Conservation (phyloP, 23 red algal genomes). For the Porphyridium purpureum region DNA sequence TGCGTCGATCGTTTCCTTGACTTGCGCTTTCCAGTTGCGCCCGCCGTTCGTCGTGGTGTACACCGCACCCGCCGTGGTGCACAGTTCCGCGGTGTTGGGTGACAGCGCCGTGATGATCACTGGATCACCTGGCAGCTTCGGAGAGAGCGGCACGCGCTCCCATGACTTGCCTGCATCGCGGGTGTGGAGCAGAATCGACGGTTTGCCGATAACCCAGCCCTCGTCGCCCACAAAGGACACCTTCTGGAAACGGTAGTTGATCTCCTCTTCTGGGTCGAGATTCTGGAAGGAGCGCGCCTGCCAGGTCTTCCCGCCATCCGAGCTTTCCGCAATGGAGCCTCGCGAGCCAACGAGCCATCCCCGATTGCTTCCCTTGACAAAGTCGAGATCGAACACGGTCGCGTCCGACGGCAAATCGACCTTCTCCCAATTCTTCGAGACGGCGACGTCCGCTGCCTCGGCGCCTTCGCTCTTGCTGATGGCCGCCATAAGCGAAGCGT, state of each 20-base stretch:
- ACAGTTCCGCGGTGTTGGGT: conserved; percentile 56
- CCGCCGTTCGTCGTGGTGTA: conserved; percentile 80
- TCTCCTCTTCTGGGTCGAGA: conserved; percentile 76
- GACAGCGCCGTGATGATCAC: conserved; percentile 73
- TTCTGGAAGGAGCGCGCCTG: conserved; percentile 54
- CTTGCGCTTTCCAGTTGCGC: conserved; percentile 88
- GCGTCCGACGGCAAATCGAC: conserved; percentile 10
- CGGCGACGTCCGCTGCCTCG: conserved; percentile 10
- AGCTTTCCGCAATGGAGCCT: conserved; percentile 67
- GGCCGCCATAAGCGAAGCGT: no score
- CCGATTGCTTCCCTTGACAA: no score
- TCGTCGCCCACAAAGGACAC: conserved; percentile 64
- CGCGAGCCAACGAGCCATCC: conserved; percentile 87
- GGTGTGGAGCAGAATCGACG: conserved; percentile 62
- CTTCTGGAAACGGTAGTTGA: conserved; percentile 85
- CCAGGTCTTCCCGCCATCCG: conserved; percentile 72
- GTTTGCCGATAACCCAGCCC: conserved; percentile 97
- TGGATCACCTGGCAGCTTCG: conserved; percentile 87
- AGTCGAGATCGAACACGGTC: no score
- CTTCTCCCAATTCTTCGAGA: conserved; percentile 37
- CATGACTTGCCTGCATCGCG: conserved; percentile 59
- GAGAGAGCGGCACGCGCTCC: conserved; percentile 72
- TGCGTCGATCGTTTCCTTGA: conserved; percentile 92
- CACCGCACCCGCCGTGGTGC: conserved; percentile 85
- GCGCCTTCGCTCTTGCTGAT: conserved; percentile 2